These are phyloP conservation scores for Pseudognaphalium luteoalbum DNA, from an alignment of 129 eudicot genomes.

Conservation along the genomic window DNA sequence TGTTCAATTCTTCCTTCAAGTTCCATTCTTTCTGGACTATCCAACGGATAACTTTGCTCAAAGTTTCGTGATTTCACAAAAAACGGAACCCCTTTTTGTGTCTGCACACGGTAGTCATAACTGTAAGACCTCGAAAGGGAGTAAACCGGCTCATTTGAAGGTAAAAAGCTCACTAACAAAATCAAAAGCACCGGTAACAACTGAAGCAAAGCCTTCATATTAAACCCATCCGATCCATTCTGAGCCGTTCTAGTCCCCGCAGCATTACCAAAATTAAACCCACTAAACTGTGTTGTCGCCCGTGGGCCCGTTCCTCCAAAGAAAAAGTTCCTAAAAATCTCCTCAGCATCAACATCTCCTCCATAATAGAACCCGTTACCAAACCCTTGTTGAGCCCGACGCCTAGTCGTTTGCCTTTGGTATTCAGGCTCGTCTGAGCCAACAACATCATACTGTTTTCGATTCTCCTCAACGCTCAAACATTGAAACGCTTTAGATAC, in stretches of 20 bases:
- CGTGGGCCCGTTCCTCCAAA: conserved; percentile 72
- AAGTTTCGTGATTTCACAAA: conserved; percentile 58
- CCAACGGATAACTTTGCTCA: conserved; percentile 56
- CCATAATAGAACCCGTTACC: conserved; percentile 62
- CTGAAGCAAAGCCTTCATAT: conserved; percentile 47
- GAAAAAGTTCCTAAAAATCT: conserved; percentile 80
- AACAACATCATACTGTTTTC: conserved; percentile 57
- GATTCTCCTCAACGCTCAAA: conserved; percentile 60
- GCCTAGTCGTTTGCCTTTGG: conserved; percentile 41
- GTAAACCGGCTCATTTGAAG: conserved; percentile 65
- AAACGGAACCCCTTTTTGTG: conserved; percentile 64
- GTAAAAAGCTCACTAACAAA: conserved; percentile 52
- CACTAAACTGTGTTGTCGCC: conserved; percentile 52
- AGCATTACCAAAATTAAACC: conserved; percentile 60
- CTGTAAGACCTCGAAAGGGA: conserved; percentile 50
- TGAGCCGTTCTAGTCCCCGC: conserved; percentile 47
- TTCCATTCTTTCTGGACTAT: conserved; percentile 46
- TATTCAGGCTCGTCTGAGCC: conserved; percentile 65
- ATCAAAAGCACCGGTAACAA: conserved; percentile 62
- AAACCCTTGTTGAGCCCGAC: conserved; percentile 49
- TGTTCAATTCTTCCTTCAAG: conserved; percentile 63
- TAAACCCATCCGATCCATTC: conserved; percentile 46
- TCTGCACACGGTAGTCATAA: conserved; percentile 39
- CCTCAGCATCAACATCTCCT: conserved; percentile 70
- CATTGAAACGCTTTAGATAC: conserved; percentile 79